Evolutionary conservation across 1,284 basidiomycete species (phyloP), one percentile per base, ranked within the genome.

Genomic region (Wallemia hederae): DNA sequence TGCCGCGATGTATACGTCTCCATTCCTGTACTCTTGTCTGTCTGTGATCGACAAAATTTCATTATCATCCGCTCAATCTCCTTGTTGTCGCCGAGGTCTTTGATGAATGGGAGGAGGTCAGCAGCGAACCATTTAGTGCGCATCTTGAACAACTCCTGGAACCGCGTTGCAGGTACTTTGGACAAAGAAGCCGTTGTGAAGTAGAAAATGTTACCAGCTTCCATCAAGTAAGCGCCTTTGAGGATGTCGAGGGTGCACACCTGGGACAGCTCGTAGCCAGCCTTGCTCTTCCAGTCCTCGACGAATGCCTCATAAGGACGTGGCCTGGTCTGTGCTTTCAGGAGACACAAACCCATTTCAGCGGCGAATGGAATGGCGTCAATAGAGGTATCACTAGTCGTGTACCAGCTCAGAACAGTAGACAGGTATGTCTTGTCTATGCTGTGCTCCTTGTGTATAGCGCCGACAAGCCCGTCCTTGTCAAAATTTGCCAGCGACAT

Each of bases 61-160:
- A 86, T 76, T 31, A 92, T 72, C 63, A 92, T 68, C 69, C 82
- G 87, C 67, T 94, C 89, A 57, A 82, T 74, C 65, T 86, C 86
- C 70, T 91, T 91, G n/a, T 73, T 73, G 67, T 85, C 73, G 0
- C 80, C 81, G 61, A 92, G 79, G 62, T 88, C 87, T 7, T 75
- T 72, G 15, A 94, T 71, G 71, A 90, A 94, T 0, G 83, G 82
- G 15, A 73, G 69, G 65, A 94, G 84, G 25, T 91, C 86, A 7
- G 82, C 79, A 1, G 76, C 77, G 65, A 76, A 78, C 89, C 89
- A 92, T 27, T 78, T 76, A 3, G 77, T 63, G 1, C 82, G 78
- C 2, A 80, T 81, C 58, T 85, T 74, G 73, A 94, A 94, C 24
- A 92, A 76, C 63, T 90, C 85, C 1, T 77, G 69, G 71, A 92